Evolutionary conservation across 2,329 filamentous ascomycete species (phyloP).

Genomic region (Colletotrichum sp.): DNA sequence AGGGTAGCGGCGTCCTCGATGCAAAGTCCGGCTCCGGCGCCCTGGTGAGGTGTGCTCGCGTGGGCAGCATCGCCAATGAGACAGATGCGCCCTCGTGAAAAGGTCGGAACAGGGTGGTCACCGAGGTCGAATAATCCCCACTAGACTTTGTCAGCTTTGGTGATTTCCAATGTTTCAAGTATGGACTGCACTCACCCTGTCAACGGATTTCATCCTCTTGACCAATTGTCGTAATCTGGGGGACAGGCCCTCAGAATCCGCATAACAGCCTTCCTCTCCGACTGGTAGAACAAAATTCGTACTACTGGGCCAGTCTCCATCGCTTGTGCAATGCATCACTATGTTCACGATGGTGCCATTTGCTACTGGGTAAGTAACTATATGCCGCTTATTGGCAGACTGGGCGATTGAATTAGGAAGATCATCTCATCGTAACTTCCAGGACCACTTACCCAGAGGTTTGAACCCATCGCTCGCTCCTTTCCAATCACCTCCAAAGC

Average conservation of each 20-base stretch:
- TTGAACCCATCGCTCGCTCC: constrained; percentile 33
- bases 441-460: constrained; percentile 61
- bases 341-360: constrained; percentile 61
- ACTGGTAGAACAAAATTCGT: constrained; percentile 25
- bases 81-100: constrained; percentile 46
- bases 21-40: constrained; percentile 62
- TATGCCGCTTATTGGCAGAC: constrained; percentile 54
- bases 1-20: constrained; percentile 57
- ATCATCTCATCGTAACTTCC: neutral
- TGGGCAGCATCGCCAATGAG: constrained; percentile 69
- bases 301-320: constrained; percentile 31
- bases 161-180: neutral
- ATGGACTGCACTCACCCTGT: neutral
- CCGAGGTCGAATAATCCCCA: constrained; percentile 54
- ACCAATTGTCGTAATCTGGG: neutral
- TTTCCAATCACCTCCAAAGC: constrained; percentile 53
- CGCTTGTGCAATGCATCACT: constrained; percentile 45
- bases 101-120: constrained; percentile 46
- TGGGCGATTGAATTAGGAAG: neutral
- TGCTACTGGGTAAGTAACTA: constrained; percentile 65
- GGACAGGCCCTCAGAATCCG: neutral
- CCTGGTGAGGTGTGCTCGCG: constrained; percentile 65
- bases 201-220: neutral
- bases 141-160: constrained; percentile 21
- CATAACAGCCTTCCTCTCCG: neutral